Evolutionary conservation across 2,329 filamentous ascomycete genomes (phyloP).

Genomic region (Pseudogymnoascus sp.): DNA sequence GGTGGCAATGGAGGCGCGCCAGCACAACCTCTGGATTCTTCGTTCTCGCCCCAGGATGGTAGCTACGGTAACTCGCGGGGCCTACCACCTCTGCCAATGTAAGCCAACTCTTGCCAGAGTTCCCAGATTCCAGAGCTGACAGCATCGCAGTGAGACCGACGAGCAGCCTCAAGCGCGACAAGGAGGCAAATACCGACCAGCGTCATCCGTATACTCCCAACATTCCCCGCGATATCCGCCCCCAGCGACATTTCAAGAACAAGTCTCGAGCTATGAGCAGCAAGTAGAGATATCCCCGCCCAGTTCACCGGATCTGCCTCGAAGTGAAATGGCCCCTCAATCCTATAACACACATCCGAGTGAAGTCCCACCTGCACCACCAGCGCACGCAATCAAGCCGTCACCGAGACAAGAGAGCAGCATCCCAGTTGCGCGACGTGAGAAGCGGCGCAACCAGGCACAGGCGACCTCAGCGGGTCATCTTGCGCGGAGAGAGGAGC

Average conservation of each 20-base stretch:
- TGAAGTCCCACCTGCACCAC: background rate
- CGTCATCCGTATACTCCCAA: slow-evolving; percentile 57
- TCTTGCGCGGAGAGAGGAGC: slow-evolving; percentile 5
- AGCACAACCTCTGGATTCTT: background rate
- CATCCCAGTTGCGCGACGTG: slow-evolving; percentile 27
- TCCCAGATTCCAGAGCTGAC: background rate
- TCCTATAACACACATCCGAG: background rate
- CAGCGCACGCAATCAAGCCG: slow-evolving; percentile 11
- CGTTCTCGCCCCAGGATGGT: background rate
- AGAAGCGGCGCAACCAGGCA: slow-evolving; percentile 26
- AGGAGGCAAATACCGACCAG: slow-evolving; percentile 36
- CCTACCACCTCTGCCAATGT: slow-evolving; percentile 35
- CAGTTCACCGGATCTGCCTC: slow-evolving; percentile 32
- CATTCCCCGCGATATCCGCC: slow-evolving; percentile 34
- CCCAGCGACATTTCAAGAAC: slow-evolving; percentile 14
- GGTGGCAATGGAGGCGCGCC: background rate
- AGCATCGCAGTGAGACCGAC: slow-evolving; percentile 14
- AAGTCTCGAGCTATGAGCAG: slow-evolving; percentile 14
- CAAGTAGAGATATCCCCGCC: slow-evolving; percentile 36
- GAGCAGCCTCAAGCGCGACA: slow-evolving; percentile 18
- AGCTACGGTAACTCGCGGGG: slow-evolving; percentile 22
- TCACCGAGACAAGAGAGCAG: slow-evolving; percentile 21
- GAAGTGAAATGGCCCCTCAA: background rate
- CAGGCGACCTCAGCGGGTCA: slow-evolving; percentile 12
- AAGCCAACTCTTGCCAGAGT: slow-evolving; percentile 16